A percentile compares a stretch with the other conserved stretches of the same genome.
Conservation (phyloP, 805 yeast genomes). For the Monosporozyma yasuniensis region DNA sequence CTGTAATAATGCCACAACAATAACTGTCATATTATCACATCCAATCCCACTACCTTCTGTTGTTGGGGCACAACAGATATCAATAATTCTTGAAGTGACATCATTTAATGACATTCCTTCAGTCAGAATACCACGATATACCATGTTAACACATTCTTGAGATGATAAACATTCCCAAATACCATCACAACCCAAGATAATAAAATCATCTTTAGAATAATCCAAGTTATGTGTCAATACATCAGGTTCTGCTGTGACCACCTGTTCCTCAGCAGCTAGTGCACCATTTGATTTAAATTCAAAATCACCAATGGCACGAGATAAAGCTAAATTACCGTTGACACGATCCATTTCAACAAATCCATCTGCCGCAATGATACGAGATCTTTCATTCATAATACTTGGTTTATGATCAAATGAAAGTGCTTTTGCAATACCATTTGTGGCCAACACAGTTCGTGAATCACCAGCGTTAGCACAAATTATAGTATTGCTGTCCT, state of each 20-base stretch:
- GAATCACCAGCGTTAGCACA: constrained; percentile 98
- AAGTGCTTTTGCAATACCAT: constrained; percentile 78
- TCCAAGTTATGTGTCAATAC: constrained; percentile 67
- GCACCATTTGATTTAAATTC: constrained; percentile 68
- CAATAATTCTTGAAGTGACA: constrained; percentile 84
- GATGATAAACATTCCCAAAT: constrained; percentile 96
- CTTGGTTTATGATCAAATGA: constrained; percentile 87
- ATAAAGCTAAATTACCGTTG: constrained; percentile 88
- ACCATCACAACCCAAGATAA: constrained; percentile 94
- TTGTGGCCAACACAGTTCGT: constrained; percentile 77
- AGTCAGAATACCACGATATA: constrained; percentile 78
- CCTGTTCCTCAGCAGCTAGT: constrained; percentile 91
- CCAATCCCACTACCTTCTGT: constrained; percentile 92
- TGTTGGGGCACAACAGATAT: constrained; percentile 90
- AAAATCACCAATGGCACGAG: constrained; percentile 77
- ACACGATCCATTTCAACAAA: constrained; percentile 93
- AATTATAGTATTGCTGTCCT: constrained; percentile 34
- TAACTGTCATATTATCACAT: constrained; percentile 95
- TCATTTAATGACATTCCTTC: constrained; percentile 50
- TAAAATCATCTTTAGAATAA: constrained; percentile 67
- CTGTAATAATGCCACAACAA: constrained; percentile 69
- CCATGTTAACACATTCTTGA: constrained; percentile 88
- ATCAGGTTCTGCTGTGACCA: constrained; percentile 91
- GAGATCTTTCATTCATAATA: constrained; percentile 81
- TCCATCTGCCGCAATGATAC: constrained; percentile 97